These are phyloP conservation scores for Rachicladosporium sp. DNA, from an alignment of 2,329 filamentous ascomycete genomes.

Conservation along the genomic window DNA sequence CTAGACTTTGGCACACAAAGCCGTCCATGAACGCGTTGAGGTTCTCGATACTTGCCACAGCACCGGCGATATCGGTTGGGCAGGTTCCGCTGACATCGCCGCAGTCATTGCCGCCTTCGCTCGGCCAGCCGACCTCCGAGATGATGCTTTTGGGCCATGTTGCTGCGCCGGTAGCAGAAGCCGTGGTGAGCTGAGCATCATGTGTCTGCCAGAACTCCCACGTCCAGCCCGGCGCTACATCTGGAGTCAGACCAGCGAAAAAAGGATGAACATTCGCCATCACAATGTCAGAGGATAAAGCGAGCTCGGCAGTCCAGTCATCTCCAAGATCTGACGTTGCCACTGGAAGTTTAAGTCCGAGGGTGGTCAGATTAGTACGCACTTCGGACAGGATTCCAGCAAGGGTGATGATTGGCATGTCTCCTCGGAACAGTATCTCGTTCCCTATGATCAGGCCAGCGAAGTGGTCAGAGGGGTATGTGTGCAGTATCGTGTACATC, in stretches of 20 bases:
- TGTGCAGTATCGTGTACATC: slow-evolving; percentile 72
- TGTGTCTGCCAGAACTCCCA: slow-evolving; percentile 66
- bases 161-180: slow-evolving; percentile 43
- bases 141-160: slow-evolving; percentile 42
- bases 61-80: slow-evolving; percentile 41
- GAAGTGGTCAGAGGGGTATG: slow-evolving; percentile 42
- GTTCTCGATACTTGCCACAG: slow-evolving; percentile 65
- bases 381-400: slow-evolving; percentile 54
- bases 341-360: slow-evolving; percentile 59
- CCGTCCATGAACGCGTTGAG: slow-evolving; percentile 77
- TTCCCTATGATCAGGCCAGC: slow-evolving; percentile 53
- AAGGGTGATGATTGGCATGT: slow-evolving; percentile 55
- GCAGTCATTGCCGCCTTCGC: slow-evolving; percentile 67
- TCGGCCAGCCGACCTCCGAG: slow-evolving; percentile 85
- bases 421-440: slow-evolving; percentile 48
- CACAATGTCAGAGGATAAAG: slow-evolving; percentile 63
- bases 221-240: slow-evolving; percentile 66
- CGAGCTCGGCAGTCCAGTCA: slow-evolving; percentile 65
- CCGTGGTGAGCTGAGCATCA: slow-evolving; percentile 53
- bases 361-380: slow-evolving; percentile 54
- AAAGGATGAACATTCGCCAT: slow-evolving; percentile 98
- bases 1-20: slow-evolving; percentile 71
- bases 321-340: slow-evolving; percentile 83
- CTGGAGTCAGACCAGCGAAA: slow-evolving; percentile 65
- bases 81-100: slow-evolving; percentile 43